Evolutionary conservation across 2,329 filamentous ascomycete species (phyloP).

Genomic region (Epichloe glyceriae): DNA sequence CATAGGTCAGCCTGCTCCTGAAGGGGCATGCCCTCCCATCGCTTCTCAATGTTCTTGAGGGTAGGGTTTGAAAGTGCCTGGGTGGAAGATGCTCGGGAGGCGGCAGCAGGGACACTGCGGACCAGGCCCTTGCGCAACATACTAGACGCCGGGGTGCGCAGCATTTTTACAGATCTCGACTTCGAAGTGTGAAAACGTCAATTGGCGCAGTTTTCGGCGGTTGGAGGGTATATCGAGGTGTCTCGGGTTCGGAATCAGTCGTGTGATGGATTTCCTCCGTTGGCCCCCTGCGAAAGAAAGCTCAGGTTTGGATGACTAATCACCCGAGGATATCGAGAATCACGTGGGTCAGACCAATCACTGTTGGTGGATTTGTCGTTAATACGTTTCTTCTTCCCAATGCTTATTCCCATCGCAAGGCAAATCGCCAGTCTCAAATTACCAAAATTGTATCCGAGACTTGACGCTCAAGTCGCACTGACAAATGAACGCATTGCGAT

Average conservation of each 20-base stretch:
- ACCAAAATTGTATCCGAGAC: neutral
- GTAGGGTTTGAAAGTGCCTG: constrained; percentile 98
- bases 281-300: constrained; percentile 8
- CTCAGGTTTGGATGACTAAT: constrained; percentile 14
- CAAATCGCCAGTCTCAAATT: too few relatives aligned
- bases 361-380: neutral
- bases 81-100: constrained; percentile 48
- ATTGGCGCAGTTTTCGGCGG: constrained; percentile 19
- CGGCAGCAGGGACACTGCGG: constrained; percentile 30
- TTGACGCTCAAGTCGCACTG: neutral
- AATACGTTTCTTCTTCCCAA: neutral
- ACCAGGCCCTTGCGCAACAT: constrained; percentile 37
- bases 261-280: constrained; percentile 12
- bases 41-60: constrained; percentile 95
- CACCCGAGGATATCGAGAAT: neutral
- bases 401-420: neutral
- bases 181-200: constrained; percentile 14
- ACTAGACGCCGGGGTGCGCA: constrained; percentile 40
- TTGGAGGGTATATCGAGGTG: constrained; percentile 9
- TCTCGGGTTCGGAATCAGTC: constrained; percentile 16
- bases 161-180: constrained; percentile 28
- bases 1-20: constrained; percentile 99
- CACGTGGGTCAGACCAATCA: constrained; percentile 2
- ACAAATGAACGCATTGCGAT: too few relatives aligned
- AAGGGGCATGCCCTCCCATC: constrained; percentile 95